Evolutionary conservation across 352 stramenopile genomes (phyloP), one percentile per base, ranked within the genome.

Genomic region (Pythium aquatile): DNA sequence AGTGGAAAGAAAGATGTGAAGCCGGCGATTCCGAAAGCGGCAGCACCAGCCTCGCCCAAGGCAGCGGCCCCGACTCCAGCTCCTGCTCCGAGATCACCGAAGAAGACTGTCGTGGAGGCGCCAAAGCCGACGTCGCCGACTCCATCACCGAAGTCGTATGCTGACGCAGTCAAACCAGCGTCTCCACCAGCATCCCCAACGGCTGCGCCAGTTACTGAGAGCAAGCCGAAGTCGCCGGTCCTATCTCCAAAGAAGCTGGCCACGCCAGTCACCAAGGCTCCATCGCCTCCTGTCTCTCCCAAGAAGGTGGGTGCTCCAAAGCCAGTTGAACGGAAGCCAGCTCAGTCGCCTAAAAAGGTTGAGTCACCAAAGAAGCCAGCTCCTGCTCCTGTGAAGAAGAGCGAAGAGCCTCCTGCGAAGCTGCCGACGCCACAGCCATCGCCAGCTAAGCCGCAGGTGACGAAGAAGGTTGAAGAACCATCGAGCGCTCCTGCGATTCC

Each of bases 241-340:
- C 17, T 55, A 33, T 57, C 64, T 42, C 56, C 56, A 28, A 53
- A 63, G 32, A 63, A 39, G 33, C 13, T 42, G 39, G 13, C 42
- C 9, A 20, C 48, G 13, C 48, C 48, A 37, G 26, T 37, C 11
- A 17, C 26, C 3, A 57, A 55, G 44, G 26, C 14, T 16, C 48
- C 54, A n/a, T n/a, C 58, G 17, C 32, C 47, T 11, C 35, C 39
- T 33, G 29, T 20, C 16, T 63, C 70, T 16, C 54, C 65, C 4
- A 81, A 76, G 58, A 70, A 76, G 40, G 57, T 51, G 10, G 68
- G 71, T 40, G 55, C 58, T 4, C 37, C 55, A 51, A 62, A 49
- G 26, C 42, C 48, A 10, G 55, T 61, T 28, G 61, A 69, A 20
- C 55, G 66, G 4, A 67, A 72, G 47, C 42, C 42, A 17, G 14